phyloP scores from a whole-genome alignment of 2,329 filamentous ascomycete genomes.

The Monilinia fructigena region DNA sequence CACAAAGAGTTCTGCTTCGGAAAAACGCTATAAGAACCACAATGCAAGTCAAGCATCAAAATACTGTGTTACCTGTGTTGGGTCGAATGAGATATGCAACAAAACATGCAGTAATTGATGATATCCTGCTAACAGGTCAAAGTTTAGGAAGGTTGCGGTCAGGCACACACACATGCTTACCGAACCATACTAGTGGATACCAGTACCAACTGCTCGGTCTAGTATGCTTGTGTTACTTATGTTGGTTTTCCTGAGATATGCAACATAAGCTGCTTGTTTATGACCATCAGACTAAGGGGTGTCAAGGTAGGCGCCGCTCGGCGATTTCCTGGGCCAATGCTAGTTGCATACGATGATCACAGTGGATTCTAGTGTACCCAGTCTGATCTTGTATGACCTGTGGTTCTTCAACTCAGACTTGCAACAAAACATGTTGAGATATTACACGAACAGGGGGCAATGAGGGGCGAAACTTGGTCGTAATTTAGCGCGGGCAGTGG shows the following conservation, averaged over 20 bases:
- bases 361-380: not conserved
- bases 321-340: not conserved
- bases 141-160: not conserved
- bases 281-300: too few relatives aligned
- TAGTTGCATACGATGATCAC: not conserved
- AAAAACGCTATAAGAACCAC: not conserved
- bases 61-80: not conserved
- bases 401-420: not conserved
- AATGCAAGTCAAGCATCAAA: not conserved
- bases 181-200: not conserved
- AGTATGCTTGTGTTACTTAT: not conserved
- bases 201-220: not conserved
- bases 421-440: not conserved
- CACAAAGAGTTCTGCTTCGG: not conserved
- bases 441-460: not conserved
- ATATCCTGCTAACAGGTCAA: not conserved
- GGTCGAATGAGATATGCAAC: constrained; percentile 14
- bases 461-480: not conserved
- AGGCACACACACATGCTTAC: not conserved
- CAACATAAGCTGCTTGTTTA: not conserved
- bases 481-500: not conserved
- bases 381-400: constrained; percentile 3
- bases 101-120: not conserved
- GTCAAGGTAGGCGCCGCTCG: not conserved
- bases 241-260: not conserved